These are phyloP conservation scores for Kodamaea sp. DNA, from an alignment of 1,139 yeast species.

Conservation along the genomic window DNA sequence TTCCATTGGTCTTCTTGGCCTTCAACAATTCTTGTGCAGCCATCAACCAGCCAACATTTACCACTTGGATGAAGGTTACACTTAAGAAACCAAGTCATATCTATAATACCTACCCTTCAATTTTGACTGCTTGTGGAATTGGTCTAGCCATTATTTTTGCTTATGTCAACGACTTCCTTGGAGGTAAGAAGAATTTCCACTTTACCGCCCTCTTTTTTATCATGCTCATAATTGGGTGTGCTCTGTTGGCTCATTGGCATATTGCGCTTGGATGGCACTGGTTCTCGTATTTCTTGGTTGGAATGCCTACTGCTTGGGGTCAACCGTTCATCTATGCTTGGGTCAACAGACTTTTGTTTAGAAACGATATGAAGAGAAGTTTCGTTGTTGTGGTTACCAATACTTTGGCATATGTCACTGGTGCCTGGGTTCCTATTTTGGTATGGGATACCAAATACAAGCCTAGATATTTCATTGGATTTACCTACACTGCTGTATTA, in stretches of 20 bases:
- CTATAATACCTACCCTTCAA: constrained; percentile 53
- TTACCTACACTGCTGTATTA: constrained; percentile 24
- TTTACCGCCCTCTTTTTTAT: constrained; percentile 40
- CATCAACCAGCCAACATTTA: constrained; percentile 48
- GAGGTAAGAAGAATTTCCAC: constrained; percentile 41
- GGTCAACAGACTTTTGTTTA: constrained; percentile 22
- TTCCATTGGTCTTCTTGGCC: constrained; percentile 50
- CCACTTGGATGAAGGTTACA: constrained; percentile 53
- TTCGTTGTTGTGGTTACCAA: constrained; percentile 26
- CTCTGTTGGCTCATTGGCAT: constrained; percentile 46
- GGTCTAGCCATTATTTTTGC: constrained; percentile 41
- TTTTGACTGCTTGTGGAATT: constrained; percentile 47
- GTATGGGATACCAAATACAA: constrained; percentile 36
- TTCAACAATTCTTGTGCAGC: constrained; percentile 52
- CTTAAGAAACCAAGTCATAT: constrained; percentile 37
- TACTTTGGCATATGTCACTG: constrained; percentile 25
- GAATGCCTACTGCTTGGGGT: constrained; percentile 43
- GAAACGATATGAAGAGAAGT: constrained; percentile 26
- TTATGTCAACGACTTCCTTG: constrained; percentile 43
- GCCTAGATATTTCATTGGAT: constrained; percentile 29
- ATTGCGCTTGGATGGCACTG: constrained; percentile 50
- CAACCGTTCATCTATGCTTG: constrained; percentile 28
- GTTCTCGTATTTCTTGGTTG: constrained; percentile 48
- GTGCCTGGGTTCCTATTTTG: constrained; percentile 26
- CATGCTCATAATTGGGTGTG: constrained; percentile 41